Evolutionary conservation across 441 rosid species (phyloP), one percentile per base, ranked within the genome.

Genomic region (Theobroma grandiflorum): DNA sequence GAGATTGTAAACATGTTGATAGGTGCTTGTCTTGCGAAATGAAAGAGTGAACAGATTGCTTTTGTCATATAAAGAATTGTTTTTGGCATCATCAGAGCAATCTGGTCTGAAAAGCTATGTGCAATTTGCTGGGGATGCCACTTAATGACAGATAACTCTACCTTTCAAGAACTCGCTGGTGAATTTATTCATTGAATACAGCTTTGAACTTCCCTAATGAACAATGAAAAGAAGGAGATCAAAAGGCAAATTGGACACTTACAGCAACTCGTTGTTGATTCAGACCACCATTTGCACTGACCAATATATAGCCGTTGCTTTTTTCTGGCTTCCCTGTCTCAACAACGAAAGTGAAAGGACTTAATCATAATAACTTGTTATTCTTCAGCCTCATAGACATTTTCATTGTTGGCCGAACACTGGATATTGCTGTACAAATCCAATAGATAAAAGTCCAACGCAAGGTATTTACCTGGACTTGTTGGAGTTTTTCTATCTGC

Each of bases 191-290:
- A 20, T 58, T 45, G 40, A 47, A 69, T 47, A 47, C 7, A 14
- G 26, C n/a, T 14, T 50, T 71, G 31, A 53, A 16, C 45, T 72
- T 71, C 26, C 66, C 38, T 15, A 20, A 26, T 72, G 67, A 63
- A 71, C 26, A 22, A 35, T 42, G 67, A 80, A 70, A 57, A 61
- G 75, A 55, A 31, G 31, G 31, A 26, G 1, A 2, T 8, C 40
- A 61, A 67, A 22, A 75, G 43, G 72, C 72, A 74, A 76, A 38
- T 84, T 63, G 7, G 55, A 82, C 59, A 86, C 98, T 91, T 87
- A 94, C 99, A 64, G 98, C 99, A 1, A 96, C 98, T 35, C 99
- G 87, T 74, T 96, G 98, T 83, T 96, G 99, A 84, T 96, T 94
- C 78, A 96, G 98, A 59, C 98, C 98, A 10, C 98, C 98, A 81